phyloP scores from a whole-genome alignment of 2,329 filamentous ascomycete species.

The Magnaporthiopsis poae region DNA sequence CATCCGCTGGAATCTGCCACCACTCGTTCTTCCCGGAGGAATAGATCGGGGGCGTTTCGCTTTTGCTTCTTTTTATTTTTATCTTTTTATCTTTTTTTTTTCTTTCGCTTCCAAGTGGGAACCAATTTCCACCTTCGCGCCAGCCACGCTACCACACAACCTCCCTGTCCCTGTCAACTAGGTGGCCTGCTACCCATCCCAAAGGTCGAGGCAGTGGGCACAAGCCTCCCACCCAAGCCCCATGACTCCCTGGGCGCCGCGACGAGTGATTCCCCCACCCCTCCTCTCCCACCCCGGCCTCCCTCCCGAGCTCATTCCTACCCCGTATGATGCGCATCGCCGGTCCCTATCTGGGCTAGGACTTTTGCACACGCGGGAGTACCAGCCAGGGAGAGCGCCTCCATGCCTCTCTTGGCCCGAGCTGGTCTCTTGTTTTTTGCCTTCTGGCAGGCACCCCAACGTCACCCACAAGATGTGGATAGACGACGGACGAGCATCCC shows the following conservation, averaged over 20 bases:
- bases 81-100: neutral
- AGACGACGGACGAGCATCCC: neutral
- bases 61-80: too few relatives aligned
- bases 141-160: neutral
- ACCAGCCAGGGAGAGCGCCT: neutral
- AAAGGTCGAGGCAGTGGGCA: neutral
- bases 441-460: neutral
- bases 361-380: neutral
- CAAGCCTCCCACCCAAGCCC: neutral
- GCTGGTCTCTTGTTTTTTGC: neutral
- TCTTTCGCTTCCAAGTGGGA: neutral
- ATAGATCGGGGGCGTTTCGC: neutral
- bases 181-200: too few relatives aligned
- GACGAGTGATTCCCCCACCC: neutral
- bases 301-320: neutral
- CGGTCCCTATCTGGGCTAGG: neutral
- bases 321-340: neutral
- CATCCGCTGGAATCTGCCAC: neutral
- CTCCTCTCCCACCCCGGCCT: neutral
- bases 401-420: neutral
- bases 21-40: neutral
- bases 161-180: neutral
- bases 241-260: neutral
- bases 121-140: neutral
- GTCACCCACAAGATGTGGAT: neutral